Percentiles rank a stretch among this genome's conserved stretches.
These are phyloP conservation scores for Diddensiella santjacobensis DNA, from an alignment of 805 yeast species.

Conservation along the genomic window DNA sequence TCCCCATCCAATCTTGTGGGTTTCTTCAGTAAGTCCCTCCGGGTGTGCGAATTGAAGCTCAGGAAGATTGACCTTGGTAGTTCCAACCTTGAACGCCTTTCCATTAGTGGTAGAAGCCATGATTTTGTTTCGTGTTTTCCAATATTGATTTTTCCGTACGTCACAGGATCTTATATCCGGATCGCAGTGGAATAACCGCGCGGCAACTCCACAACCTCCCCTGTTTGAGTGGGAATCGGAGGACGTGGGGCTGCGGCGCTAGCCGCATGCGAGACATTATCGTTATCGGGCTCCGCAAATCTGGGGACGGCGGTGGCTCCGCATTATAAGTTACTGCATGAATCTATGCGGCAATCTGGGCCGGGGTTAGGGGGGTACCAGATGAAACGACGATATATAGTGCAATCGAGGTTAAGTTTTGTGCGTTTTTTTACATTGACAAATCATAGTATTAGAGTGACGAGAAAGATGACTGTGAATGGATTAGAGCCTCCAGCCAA, in stretches of 20 bases:
- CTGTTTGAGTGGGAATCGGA: too few species aligned
- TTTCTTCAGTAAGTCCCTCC: slow-evolving; percentile 2
- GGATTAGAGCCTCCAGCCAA: not conserved
- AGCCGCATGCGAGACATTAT: too few species aligned
- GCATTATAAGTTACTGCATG: too few species aligned
- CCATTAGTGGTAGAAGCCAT: not conserved
- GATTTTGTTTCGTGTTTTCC: not conserved
- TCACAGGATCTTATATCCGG: not conserved
- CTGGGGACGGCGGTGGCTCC: too few species aligned
- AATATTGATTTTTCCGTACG: not conserved
- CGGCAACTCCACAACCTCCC: too few species aligned
- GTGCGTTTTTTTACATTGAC: too few species aligned
- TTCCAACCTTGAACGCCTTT: not conserved
- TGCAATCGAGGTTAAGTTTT: too few species aligned
- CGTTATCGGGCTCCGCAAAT: too few species aligned
- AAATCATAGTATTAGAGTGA: too few species aligned
- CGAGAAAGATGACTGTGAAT: not conserved
- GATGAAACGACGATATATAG: not conserved
- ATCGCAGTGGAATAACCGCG: not conserved
- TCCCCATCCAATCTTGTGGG: slow-evolving; percentile 1
- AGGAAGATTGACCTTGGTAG: not conserved
- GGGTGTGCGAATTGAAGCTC: not conserved
- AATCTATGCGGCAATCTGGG: too few species aligned
- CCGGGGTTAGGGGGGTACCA: not conserved
- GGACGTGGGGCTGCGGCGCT: too few species aligned